Base-by-base conservation (phyloP, 1,284 basidiomycete genomes). In the Pyrrhoderma noxium region DNA sequence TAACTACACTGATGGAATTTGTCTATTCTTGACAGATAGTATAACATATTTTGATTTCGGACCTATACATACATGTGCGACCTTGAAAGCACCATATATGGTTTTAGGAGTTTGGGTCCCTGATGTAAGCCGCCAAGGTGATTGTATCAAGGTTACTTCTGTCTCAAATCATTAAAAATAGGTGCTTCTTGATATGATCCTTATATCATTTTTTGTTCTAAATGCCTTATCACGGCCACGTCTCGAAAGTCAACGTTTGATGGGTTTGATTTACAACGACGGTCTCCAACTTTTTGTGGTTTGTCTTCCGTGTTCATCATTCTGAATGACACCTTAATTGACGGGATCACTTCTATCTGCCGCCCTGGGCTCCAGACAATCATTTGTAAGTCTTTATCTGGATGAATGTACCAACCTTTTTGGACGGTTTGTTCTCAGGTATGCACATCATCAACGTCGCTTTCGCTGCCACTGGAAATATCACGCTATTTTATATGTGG, bases 201-300 rank as follows among this genome's bases (percentile, higher is more conserved):
- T 44, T 11, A 31, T 53, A 22, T 14, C 40, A 1, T 34, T 53
- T 25, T 49, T 53, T 14, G 7, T 53, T 14, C 25, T 53, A 16
- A 53, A 53, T 39, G 47, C 47, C 7, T 41, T 53, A 8, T 45
- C 46, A 21, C 39, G 41, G 2, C 52, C 52, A 13, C 39, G 52
- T 1, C 34, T 45, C 13, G 36, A 38, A 19, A 38, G 40, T 9
- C 41, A 53, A 16, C 31, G 41, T 8, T 38, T 53, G 5, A 38
- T 49, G 18, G 42, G 31, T 25, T 49, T 53, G 19, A 22, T 53
- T 8, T 53, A 45, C 37, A 36, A 38, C 16, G 52, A 53, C 35
- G 52, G 47, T 7, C 40, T 53, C 19, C 41, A 36, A 22, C 48
- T 53, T 23, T 49, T 53, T 49, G 18, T 49, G 23, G 52, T 49